Base-by-base conservation (phyloP, 2,329 filamentous ascomycete genomes). In the Macrophomina pseudophaseolina region DNA sequence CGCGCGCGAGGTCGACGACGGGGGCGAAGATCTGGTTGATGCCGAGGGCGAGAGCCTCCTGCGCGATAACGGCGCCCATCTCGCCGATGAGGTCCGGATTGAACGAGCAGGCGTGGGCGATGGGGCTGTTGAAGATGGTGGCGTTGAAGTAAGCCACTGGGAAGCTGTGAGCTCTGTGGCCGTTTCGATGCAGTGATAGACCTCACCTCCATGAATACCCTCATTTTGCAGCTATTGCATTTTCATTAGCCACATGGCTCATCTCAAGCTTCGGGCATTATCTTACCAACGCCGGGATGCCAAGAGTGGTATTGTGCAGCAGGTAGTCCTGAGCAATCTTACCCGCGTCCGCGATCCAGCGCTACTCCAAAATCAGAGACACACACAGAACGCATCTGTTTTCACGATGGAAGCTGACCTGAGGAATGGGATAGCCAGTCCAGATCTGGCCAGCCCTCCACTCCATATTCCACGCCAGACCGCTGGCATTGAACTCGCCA, bases 91-190 rank as follows among this genome's bases (percentile, higher is more conserved):
- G 77, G 48, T 83, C 82, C 0, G 85, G 85, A 73, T 93, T 91
- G 80, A 88, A 93, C 0, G 90, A 90, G 72, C 89, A 91, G 16
- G 87, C 90, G 64, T 90, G 86, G 7, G 82, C 90, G 70, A 93
- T 92, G 0, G 91, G 90, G 1, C 88, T 91, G 77, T 92, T 93
- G 81, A 92, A 93, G 67, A 93, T 91, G 1, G 91, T 93, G 2
- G 89, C 90, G 74, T 92, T 92, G 9, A 66, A 59, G 48, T 60
- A 66, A 7, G 53, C 33, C 14, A 66, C 62, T 62, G n/a, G 6
- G 12, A 11, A 16, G 7, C 16, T 42, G 23, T 58, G 11, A 58
- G 53, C 7, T 12, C 3, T n/a, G 11, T n/a, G 32, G 16, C 9
- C 16, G 2, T 14, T 2, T 16, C 7, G 28, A 18, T 23, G 18